These are phyloP conservation scores for Zancudomyces culisetae DNA, from an alignment of 371 early-diverging fungal genomes.

Conservation along the genomic window DNA sequence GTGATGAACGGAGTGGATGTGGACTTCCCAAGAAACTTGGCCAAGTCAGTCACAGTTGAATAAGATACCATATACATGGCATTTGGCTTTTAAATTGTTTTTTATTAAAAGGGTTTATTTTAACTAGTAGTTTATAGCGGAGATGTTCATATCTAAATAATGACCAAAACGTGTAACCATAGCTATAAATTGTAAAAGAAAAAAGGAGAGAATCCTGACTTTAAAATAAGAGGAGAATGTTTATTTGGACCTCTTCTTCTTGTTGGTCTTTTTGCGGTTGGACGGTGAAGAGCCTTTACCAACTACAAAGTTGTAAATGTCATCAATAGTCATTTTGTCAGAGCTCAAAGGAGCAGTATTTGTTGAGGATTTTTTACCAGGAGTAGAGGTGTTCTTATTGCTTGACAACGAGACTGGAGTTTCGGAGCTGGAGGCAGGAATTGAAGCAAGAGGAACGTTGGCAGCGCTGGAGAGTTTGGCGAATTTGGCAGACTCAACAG, in stretches of 20 bases:
- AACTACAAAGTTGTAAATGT: not conserved
- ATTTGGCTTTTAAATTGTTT: not conserved
- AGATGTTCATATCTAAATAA: not conserved
- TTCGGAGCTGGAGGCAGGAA: not conserved
- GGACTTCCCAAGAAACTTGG: conserved; percentile 98
- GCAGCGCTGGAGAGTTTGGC: conserved; percentile 5
- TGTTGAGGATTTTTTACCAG: conserved; percentile 2
- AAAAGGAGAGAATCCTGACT: conserved; percentile 76
- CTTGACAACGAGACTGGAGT: not conserved
- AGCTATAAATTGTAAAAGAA: not conserved
- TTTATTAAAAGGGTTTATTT: not conserved
- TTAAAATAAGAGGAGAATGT: not conserved
- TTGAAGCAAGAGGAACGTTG: not conserved
- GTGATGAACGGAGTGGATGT: conserved; percentile 89
- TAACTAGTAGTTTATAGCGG: not conserved
- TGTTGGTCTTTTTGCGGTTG: not conserved
- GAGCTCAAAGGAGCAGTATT: not conserved
- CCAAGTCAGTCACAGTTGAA: conserved; percentile 75
- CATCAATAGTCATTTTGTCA: not conserved
- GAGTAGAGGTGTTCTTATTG: conserved; percentile 36
- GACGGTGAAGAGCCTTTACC: not conserved
- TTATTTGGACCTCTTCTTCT: not conserved
- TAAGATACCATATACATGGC: conserved; percentile 11
- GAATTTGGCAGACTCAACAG: conserved; percentile 28
- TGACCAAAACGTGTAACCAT: not conserved